A percentile compares a stretch with the other conserved stretches of the same genome.
Conservation (phyloP, 805 yeast species). For the Hanseniaspora lindneri region DNA sequence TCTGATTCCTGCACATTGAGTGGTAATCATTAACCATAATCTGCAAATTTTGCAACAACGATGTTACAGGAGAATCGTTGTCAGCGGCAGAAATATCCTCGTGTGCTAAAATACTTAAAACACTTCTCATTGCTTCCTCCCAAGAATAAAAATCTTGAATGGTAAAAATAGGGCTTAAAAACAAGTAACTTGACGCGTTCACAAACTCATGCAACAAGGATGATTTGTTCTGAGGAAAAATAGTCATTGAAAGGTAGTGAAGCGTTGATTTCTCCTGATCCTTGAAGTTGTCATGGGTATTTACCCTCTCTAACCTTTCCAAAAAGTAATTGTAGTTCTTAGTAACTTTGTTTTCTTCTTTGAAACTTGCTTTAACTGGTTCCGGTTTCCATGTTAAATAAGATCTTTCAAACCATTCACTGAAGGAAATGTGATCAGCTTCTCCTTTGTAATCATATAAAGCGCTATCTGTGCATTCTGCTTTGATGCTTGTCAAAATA, state of each 20-base stretch:
- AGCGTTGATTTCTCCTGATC: background rate
- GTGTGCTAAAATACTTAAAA: background rate
- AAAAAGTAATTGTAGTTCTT: background rate
- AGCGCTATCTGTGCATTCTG: background rate
- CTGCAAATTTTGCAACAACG: background rate
- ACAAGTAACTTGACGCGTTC: background rate
- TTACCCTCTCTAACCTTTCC: background rate
- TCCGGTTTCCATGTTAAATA: slow-evolving; percentile 3
- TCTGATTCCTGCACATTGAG: background rate
- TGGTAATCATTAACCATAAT: slow-evolving; percentile 2
- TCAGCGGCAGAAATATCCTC: background rate
- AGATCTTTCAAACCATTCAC: background rate
- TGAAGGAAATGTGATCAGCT: background rate
- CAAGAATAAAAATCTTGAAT: background rate
- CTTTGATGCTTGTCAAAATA: background rate
- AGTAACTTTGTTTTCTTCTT: background rate
- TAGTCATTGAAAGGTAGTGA: background rate
- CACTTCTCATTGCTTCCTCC: background rate
- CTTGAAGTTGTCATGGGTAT: background rate
- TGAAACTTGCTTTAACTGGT: background rate
- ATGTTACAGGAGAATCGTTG: background rate
- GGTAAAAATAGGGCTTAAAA: background rate
- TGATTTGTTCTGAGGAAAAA: slow-evolving; percentile 2
- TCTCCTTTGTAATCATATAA: no score
- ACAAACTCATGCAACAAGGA: background rate